These are phyloP conservation scores for Fusarium sterilihyphosum DNA, from an alignment of 2,329 filamentous ascomycete genomes.

Conservation along the genomic window DNA sequence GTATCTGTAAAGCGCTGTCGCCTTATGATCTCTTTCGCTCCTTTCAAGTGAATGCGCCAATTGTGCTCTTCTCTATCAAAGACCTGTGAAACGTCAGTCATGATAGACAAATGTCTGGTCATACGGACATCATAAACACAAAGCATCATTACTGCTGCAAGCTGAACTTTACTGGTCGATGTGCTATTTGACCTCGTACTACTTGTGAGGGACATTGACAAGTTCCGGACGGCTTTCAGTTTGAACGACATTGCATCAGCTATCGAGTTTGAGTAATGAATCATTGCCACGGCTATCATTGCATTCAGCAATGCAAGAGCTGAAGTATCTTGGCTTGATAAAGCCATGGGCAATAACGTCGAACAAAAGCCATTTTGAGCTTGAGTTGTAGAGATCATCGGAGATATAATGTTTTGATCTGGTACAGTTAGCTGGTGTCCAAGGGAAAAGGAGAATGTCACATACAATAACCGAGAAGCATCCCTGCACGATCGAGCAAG, in stretches of 20 bases:
- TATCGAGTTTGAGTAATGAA: neutral
- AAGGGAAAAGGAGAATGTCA: neutral
- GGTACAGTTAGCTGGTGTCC: rapidly evolving
- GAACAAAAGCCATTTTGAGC: neutral
- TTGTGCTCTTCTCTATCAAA: neutral
- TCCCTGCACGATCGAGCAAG: neutral
- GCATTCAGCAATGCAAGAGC: neutral
- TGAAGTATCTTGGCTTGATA: neutral
- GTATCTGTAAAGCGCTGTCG: neutral
- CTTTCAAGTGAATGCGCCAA: neutral
- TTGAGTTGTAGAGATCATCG: neutral
- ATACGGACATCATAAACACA: neutral
- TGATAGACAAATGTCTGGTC: rapidly evolving
- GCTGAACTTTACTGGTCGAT: neutral
- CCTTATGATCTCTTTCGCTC: neutral
- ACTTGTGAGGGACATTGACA: neutral
- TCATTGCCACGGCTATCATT: neutral
- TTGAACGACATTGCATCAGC: neutral
- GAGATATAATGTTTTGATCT: neutral
- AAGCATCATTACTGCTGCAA: slow-evolving; percentile 1
- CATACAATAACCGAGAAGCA: neutral
- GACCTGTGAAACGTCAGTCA: neutral
- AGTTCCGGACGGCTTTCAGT: neutral
- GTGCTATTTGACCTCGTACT: neutral
- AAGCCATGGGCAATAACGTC: neutral